Base-by-base conservation (phyloP, 345 rosid genomes). In the Gossypium bickii region DNA sequence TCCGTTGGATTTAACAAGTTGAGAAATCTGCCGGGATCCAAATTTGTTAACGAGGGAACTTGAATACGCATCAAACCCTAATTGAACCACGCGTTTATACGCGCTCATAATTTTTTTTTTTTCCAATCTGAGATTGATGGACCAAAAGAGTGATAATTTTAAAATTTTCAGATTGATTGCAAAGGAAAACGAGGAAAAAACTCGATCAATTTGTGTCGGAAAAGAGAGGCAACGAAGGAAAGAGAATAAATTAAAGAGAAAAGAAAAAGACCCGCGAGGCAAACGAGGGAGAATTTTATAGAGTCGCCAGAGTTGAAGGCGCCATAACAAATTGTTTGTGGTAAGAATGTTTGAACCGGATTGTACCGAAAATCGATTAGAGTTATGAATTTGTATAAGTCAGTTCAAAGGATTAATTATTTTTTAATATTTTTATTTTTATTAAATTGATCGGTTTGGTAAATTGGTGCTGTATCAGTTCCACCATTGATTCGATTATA, bases 1-100 rank as follows among this genome's bases (percentile, higher is more conserved):
- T 10, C 87, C 93, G 24, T 83, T 88, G 51, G 87, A 71, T 62
- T 87, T 87, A 10, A 70, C 89, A 67, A 91, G 92, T 78, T 93
- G 88, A 7, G 94, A 93, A 41, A 89, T 78, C 22, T 77, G 82
- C 8, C 96, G 76, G 76, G 34, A 63, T 29, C 78, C 80, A 16
- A 81, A 62, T 27, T 80, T 56, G 20, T 60, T 72, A 25, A n/a
- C 22, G 24, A 74, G 20, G 51, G 82, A 74, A 17, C 49, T 69
- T 12, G 69, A 73, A 20, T 74, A 16, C 24, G 80, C 82, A 48
- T 82, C 83, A 52, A 77, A 77, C 20, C 85, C 95, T 62, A 83
- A 74, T 62, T 65, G 83, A 77, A 80, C 75, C 76, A 71, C 68
- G 13, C 87, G 89, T 81, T 75, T 85, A n/a, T 78, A 78, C 13